Conservation (phyloP, 768 basidiomycete species). For the Pisolithus marmoratus region DNA sequence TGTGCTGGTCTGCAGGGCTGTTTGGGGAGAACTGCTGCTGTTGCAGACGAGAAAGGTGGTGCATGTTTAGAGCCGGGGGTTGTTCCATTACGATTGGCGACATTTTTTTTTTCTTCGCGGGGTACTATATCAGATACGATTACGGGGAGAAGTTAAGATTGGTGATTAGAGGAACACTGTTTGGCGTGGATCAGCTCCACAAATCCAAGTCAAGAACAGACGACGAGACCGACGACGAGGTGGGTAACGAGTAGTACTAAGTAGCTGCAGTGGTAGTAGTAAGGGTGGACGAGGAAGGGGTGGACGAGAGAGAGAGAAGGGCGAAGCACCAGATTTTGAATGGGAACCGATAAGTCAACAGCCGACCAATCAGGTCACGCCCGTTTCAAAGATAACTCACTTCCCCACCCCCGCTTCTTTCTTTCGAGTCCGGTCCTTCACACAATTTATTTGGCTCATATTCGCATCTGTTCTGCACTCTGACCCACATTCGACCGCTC, state of each 20-base stretch:
- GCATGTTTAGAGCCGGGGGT: conserved; percentile 46
- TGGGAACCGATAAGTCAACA: conserved; percentile 35
- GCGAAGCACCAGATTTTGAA: conserved; percentile 25
- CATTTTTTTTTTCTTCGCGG: conserved; percentile 32
- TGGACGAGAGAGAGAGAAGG: conserved; percentile 20
- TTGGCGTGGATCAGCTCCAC: not conserved
- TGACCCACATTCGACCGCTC: not conserved
- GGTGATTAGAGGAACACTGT: conserved; percentile 11
- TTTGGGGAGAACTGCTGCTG: conserved; percentile 35
- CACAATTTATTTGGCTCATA: not conserved
- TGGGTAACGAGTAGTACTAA: too few species aligned
- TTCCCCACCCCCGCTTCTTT: not conserved
- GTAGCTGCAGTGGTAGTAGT: too few species aligned
- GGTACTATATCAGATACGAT: conserved; percentile 28
- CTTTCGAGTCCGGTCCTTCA: not conserved
- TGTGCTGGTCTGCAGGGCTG: conserved; percentile 27
- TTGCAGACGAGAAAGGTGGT: conserved; percentile 46
- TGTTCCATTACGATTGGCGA: conserved; percentile 52
- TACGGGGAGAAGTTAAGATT: conserved; percentile 18
- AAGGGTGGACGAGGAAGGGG: conserved; percentile 7
- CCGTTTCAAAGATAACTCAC: conserved; percentile 18
- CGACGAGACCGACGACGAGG: too few species aligned
- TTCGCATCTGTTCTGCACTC: not conserved
- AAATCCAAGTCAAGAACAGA: not conserved
- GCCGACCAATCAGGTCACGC: conserved; percentile 32